Conservation (phyloP, 139 green algal genomes). For the Chlorella sp. region DNA sequence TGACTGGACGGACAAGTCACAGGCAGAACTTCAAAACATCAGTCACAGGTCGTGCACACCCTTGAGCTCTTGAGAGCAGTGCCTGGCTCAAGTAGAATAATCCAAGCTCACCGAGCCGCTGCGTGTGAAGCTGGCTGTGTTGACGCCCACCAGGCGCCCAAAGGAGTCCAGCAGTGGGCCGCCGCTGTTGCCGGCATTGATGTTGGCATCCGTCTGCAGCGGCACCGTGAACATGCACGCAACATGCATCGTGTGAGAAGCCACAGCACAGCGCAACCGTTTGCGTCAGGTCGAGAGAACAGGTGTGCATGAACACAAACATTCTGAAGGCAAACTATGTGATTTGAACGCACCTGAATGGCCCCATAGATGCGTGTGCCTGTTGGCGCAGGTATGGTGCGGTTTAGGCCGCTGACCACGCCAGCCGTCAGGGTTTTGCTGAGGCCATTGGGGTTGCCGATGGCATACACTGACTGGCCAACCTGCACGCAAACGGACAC, state of each 20-base stretch:
- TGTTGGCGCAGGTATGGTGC: conserved; percentile 22
- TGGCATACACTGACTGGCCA: conserved; percentile 62
- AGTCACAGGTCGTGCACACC: too few species aligned
- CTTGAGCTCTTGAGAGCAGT: too few species aligned
- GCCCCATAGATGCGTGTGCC: conserved; percentile 65
- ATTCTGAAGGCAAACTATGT: too few species aligned
- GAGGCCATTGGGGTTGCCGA: conserved; percentile 50
- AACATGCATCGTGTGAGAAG: too few species aligned
- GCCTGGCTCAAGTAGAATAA: too few species aligned
- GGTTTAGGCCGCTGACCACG: conserved; percentile 49
- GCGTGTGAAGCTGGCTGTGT: conserved; percentile 64
- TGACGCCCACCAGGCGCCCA: conserved; percentile 62
- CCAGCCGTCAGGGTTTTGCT: conserved; percentile 44
- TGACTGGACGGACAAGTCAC: too few species aligned
- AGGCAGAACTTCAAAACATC: too few species aligned
- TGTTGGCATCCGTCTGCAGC: conserved; percentile 74
- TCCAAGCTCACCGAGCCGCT: conserved; percentile 25
- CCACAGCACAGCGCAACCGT: too few species aligned
- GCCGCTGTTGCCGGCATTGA: conserved; percentile 72
- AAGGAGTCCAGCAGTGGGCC: conserved; percentile 74
- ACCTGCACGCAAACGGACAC: conserved; percentile 20
- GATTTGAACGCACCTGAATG: conserved; percentile 50
- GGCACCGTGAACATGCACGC: too few species aligned
- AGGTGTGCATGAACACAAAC: too few species aligned
- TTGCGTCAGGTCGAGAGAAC: too few species aligned